Evolutionary conservation across 306 rosid species (phyloP), one percentile per base, ranked within the genome.

Genomic region (Vigna unguiculata): DNA sequence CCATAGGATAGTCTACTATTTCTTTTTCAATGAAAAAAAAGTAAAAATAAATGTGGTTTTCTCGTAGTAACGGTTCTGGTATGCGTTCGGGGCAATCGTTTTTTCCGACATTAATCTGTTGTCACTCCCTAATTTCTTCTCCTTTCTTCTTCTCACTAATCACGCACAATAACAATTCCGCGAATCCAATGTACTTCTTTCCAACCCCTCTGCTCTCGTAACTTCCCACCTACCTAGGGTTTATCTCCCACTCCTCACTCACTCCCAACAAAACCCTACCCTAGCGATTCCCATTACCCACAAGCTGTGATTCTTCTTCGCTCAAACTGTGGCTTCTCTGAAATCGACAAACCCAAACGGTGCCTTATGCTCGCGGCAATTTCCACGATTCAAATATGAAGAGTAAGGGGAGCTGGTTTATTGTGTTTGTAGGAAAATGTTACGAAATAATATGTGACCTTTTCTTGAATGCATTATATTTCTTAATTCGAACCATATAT

Each of bases 221-320:
- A 4, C n/a, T 48, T 17, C 4, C 22, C 71, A 41, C 38, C 22
- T 79, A 41, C 38, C 17, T 79, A 67, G 81, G 81, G 81, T 77
- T 77, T 55, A 53, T 77, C 43, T 25, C 70, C 10, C 15, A 30
- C 45, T 38, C 21, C 51, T 47, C 21, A 17, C 46, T 32, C 58
- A 25, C 47, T 34, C 59, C 64, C 59, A 3, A 16, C 36, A 38
- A 77, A 77, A 77, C 81, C 81, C 75, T 77, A 77, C 25, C 36
- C 15, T 15, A 40, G 17, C 52, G 52, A 62, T 62, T 46, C 59
- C 20, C 46, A 8, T 74, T 60, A 21, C 17, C 40, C 5, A 5
- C 62, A 4, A 51, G 47, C 51, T 63, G 20, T 21, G 28, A 17
- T 62, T 61, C 48, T 12, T 34, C 68, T 34, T 34, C 15, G 34